phyloP scores from a whole-genome alignment of 306 rosid genomes.

The Rosa persica region DNA sequence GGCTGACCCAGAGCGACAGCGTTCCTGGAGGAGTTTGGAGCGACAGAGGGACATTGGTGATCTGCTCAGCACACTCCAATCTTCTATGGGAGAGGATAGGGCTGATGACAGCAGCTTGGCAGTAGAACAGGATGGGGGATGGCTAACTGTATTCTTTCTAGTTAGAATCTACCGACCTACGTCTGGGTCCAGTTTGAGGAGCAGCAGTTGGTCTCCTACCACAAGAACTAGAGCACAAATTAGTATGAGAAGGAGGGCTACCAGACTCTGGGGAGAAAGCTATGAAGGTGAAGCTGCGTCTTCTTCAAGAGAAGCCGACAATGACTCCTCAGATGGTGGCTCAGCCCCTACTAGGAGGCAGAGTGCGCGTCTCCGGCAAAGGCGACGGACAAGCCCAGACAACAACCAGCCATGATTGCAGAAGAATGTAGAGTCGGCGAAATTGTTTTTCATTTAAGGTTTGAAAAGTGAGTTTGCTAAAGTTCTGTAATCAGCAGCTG shows the following conservation, averaged over 20 bases:
- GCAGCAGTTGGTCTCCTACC: conserved; percentile 66
- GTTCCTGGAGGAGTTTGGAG: conserved; percentile 88
- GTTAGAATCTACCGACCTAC: conserved; percentile 72
- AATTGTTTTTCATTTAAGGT: conserved; percentile 23
- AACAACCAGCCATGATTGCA: conserved; percentile 54
- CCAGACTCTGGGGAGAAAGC: conserved; percentile 78
- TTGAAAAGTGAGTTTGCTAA: conserved; percentile 41
- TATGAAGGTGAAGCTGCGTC: conserved; percentile 81
- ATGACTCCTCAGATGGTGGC: conserved; percentile 78
- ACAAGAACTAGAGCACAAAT: conserved; percentile 72
- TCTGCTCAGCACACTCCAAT: conserved; percentile 84
- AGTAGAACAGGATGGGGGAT: conserved; percentile 66
- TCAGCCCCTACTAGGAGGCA: conserved; percentile 62
- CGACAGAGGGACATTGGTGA: conserved; percentile 96
- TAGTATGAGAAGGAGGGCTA: conserved; percentile 74
- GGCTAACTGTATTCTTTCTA: conserved; percentile 84
- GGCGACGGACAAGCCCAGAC: conserved; percentile 68
- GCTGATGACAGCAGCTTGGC: conserved; percentile 67
- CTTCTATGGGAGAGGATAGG: conserved; percentile 77
- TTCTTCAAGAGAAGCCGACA: conserved; percentile 70
- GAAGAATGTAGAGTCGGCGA: conserved; percentile 20
- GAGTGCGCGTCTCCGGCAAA: conserved; percentile 46
- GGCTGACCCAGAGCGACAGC: conserved; percentile 89
- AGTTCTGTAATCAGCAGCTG: conserved; percentile 6
- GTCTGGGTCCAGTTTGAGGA: conserved; percentile 38